These are phyloP conservation scores for Colletotrichum sp. DNA, from an alignment of 2,329 filamentous ascomycete species.

Conservation along the genomic window DNA sequence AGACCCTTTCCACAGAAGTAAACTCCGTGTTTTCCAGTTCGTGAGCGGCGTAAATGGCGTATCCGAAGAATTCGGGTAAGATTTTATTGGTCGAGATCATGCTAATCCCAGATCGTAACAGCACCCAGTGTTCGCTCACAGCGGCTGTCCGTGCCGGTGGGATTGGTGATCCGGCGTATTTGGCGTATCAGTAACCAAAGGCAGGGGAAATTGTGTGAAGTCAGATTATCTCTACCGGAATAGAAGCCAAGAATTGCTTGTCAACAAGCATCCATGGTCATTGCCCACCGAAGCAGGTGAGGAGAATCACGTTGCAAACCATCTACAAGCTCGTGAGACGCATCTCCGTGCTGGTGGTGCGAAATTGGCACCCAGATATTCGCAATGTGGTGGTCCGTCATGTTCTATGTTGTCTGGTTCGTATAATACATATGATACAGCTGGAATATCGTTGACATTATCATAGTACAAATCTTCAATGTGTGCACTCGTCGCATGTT, in stretches of 20 bases:
- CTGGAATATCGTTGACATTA: neutral
- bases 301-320: neutral
- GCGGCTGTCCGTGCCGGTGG: neutral
- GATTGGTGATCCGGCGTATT: neutral
- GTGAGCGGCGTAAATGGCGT: neutral
- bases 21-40: neutral
- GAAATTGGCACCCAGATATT: neutral
- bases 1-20: neutral
- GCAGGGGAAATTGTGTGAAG: neutral
- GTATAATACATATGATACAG: neutral
- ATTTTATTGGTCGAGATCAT: neutral
- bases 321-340: neutral
- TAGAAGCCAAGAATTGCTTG: neutral
- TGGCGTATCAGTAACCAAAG: neutral
- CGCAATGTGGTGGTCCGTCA: neutral
- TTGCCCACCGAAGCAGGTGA: neutral
- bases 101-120: neutral
- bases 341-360: neutral
- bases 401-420: neutral
- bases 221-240: neutral
- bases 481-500: neutral
- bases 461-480: neutral
- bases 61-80: neutral
- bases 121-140: neutral
- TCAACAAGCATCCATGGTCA: neutral